phyloP scores from a whole-genome alignment of 2,329 filamentous ascomycete species.

The Thielaviopsis populi region DNA sequence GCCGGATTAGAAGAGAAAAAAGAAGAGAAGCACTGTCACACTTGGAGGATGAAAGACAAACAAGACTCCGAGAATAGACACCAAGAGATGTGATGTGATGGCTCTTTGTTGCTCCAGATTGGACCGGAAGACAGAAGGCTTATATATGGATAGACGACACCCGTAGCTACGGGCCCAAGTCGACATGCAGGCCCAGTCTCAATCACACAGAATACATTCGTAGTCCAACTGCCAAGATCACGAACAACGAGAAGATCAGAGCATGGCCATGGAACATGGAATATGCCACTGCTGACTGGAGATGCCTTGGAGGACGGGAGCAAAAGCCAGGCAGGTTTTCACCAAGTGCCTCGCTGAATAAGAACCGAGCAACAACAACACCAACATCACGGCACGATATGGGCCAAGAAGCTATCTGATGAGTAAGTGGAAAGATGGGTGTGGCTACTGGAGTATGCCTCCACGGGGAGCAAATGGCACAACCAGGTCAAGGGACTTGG shows the following conservation, averaged over 20 bases:
- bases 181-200: not conserved
- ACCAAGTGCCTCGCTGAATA: not conserved
- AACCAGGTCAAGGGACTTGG: not conserved
- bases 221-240: not conserved
- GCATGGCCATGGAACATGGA: not conserved
- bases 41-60: not conserved
- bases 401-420: not conserved
- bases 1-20: not conserved
- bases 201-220: not conserved
- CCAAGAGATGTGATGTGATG: not conserved
- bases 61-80: not conserved
- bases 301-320: not conserved
- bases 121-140: not conserved
- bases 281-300: not conserved
- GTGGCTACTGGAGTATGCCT: not conserved
- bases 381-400: not conserved
- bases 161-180: not conserved
- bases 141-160: not conserved
- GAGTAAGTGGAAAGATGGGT: not conserved
- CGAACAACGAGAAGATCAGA: not conserved
- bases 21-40: not conserved
- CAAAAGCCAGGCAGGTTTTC: not conserved
- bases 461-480: not conserved
- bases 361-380: not conserved
- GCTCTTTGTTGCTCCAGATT: not conserved